phyloP scores from a whole-genome alignment of 1,284 basidiomycete genomes.

The Pseudozyma flocculosa region DNA sequence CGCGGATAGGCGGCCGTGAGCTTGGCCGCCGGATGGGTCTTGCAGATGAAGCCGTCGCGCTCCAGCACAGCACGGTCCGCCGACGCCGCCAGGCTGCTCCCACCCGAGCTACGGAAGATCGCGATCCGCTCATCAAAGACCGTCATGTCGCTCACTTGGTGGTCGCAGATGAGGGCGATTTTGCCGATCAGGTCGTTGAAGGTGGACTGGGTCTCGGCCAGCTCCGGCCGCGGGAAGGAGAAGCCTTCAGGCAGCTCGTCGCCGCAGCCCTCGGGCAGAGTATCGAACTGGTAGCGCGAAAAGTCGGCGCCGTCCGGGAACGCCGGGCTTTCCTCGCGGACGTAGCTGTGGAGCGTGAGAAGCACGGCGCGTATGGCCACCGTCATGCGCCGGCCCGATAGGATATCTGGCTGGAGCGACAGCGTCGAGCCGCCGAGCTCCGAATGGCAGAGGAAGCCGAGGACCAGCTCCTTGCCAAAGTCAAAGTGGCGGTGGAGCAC shows the following conservation, averaged over 20 bases:
- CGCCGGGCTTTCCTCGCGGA: conserved; percentile 67
- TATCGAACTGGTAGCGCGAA: conserved; percentile 60
- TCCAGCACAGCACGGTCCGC: conserved; percentile 44
- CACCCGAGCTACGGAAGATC: conserved; percentile 19
- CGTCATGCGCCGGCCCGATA: conserved; percentile 63
- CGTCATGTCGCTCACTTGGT: conserved; percentile 73
- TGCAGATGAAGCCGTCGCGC: conserved; percentile 60
- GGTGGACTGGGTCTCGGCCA: conserved; percentile 74
- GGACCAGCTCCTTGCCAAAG: conserved; percentile 76
- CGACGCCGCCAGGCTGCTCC: conserved; percentile 7
- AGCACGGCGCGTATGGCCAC: conserved; percentile 78
- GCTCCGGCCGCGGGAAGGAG: conserved; percentile 64
- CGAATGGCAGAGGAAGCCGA: conserved; percentile 59
- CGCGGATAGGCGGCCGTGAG: conserved; percentile 69
- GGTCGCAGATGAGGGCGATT: conserved; percentile 69
- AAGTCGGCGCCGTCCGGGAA: conserved; percentile 81
- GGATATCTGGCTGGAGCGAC: conserved; percentile 47
- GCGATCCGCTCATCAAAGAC: conserved; percentile 82
- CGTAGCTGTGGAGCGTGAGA: conserved; percentile 71
- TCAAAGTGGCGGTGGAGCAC: conserved; percentile 82
- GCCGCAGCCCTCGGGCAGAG: conserved; percentile 25
- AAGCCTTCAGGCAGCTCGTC: conserved; percentile 42
- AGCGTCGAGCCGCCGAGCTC: conserved; percentile 43
- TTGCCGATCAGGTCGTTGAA: conserved; percentile 67
- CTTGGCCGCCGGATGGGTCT: conserved; percentile 65